Conservation (phyloP, 345 rosid species). For the Salix koriyanagi region DNA sequence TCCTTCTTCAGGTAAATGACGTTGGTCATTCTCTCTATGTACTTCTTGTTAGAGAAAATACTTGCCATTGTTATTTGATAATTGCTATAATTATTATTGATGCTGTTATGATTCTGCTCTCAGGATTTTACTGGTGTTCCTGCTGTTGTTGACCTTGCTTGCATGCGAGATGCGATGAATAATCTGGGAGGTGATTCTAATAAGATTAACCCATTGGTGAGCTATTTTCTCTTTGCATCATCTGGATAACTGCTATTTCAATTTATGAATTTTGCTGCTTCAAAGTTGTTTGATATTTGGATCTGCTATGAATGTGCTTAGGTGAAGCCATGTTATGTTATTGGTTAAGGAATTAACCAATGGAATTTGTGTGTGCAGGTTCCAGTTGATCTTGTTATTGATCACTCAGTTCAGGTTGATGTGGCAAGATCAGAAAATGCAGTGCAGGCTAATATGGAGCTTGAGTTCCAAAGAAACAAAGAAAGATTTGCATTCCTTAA, state of each 20-base stretch:
- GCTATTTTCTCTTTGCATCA: slow-evolving; percentile 2
- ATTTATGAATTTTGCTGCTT: too few species aligned
- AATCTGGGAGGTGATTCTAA: slow-evolving; percentile 60
- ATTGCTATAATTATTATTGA: neutral
- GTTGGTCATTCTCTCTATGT: neutral
- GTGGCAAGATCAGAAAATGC: slow-evolving; percentile 91
- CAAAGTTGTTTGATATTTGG: neutral
- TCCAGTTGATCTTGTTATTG: slow-evolving; percentile 96
- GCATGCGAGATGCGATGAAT: slow-evolving; percentile 86
- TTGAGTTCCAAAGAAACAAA: slow-evolving; percentile 76
- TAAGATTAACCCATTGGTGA: slow-evolving; percentile 67
- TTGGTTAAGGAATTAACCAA: neutral
- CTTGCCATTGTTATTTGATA: neutral
- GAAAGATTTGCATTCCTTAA: slow-evolving; percentile 93
- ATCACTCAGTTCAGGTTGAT: slow-evolving; percentile 94
- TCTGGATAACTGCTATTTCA: neutral
- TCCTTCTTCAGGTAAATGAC: slow-evolving; percentile 57
- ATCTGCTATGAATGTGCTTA: neutral
- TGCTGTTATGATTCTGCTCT: neutral
- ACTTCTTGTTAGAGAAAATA: neutral
- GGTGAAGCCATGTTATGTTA: neutral
- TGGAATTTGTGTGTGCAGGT: slow-evolving; percentile 42
- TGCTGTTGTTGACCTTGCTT: slow-evolving; percentile 82
- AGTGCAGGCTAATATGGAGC: slow-evolving; percentile 89
- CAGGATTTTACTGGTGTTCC: slow-evolving; percentile 85